Conservation (phyloP, 257 asterid species). For the Capsicum rhomboideum region DNA sequence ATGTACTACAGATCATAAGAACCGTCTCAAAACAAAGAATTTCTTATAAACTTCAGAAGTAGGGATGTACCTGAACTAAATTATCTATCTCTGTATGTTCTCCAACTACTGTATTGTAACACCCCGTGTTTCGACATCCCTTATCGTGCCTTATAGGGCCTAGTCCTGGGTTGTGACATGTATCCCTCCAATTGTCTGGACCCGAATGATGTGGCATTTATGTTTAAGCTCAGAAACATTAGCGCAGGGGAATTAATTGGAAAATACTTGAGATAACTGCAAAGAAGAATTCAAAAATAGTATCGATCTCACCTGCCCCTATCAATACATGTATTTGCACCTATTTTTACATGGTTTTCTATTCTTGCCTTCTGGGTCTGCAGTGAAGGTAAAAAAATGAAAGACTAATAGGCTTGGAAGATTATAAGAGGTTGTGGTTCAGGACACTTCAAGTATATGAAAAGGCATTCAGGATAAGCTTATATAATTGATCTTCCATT, state of each 20-base stretch:
- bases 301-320: constrained; percentile 59
- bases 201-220: background rate
- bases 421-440: background rate
- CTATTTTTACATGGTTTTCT: constrained; percentile 75
- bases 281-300: background rate
- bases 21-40: background rate
- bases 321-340: constrained; percentile 87
- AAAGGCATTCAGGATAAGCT: background rate
- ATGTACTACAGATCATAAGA: constrained; percentile 31
- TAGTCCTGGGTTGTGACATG: no score
- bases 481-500: background rate
- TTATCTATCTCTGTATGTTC: constrained; percentile 85
- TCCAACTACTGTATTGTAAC: constrained; percentile 71
- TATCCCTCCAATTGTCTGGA: constrained; percentile 76
- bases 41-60: background rate
- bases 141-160: no score
- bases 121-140: no score
- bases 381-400: background rate
- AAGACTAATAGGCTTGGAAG: background rate
- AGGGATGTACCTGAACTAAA: constrained; percentile 67
- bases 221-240: background rate
- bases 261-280: background rate
- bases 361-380: constrained; percentile 57
- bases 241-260: background rate
- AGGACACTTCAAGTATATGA: background rate